Evolutionary conservation across 2,329 filamentous ascomycete genomes (phyloP), one percentile per base, ranked within the genome.

Genomic region (Herpotrichia juniperi): DNA sequence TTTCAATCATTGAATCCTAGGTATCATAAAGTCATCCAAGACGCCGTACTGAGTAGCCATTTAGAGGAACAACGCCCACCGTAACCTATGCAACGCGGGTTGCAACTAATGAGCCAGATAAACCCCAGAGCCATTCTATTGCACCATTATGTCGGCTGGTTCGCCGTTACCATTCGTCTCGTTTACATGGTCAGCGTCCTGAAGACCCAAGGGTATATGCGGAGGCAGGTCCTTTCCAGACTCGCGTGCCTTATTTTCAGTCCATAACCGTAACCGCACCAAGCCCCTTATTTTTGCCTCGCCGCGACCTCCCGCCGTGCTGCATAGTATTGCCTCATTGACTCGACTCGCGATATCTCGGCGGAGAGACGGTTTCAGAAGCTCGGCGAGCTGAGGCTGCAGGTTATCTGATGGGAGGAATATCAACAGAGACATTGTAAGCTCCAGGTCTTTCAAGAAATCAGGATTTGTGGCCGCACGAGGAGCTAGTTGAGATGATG

Each of bases 341-440:
- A 99, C 94, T 62, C 84, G 83, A 55, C 87, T 87, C 4, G 94
- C 94, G n/a, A 97, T 92, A 37, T 88, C 85, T 61, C 87, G 86
- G 55, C 94, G 87, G 39, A 97, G 81, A 42, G 86, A 83, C 2
- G 93, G 90, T 60, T 96, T 84, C 16, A 99, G 79, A 24, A 99
- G 79, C 42, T 85, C 85, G 31, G 88, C 86, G 26, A 97, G 79
- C 43, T 90, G 86, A 2, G 90, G 87, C 39, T 90, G 85, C 31
- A 97, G 82, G 46, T 85, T 88, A 47, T 94, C 89, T 16, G 66
- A 14, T 52, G 85, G 83, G 1, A 91, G 87, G 63, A 97, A 96
- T 37, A 99, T 88, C 32, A 99, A 80, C 34, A 99, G 82, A 0
- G 91, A 89, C 87, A 99, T 96, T 0, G 94, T 97, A 69, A 88